These are phyloP conservation scores for Sphaerosporella brunnea DNA, from an alignment of 495 filamentous ascomycete genomes.

Conservation along the genomic window DNA sequence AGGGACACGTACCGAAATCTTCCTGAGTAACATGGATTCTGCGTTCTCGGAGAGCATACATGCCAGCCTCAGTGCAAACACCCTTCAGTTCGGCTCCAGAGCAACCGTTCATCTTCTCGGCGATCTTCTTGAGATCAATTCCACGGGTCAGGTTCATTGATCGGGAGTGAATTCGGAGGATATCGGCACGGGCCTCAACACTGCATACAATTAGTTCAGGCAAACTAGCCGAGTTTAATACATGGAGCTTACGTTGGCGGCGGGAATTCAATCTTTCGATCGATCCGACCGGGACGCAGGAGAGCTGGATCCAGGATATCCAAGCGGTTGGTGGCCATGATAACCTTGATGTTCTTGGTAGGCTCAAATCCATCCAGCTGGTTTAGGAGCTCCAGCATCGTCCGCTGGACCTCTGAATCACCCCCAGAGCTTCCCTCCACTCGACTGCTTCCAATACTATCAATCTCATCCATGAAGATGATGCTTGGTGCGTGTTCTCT, in stretches of 20 bases:
- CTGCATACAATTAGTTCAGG: conserved; percentile 24
- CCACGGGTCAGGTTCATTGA: conserved; percentile 97
- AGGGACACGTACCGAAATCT: conserved; percentile 58
- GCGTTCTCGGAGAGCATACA: conserved; percentile 90
- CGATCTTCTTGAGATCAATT: conserved; percentile 95
- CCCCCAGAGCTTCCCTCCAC: conserved; percentile 89
- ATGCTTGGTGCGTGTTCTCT: conserved; percentile 97
- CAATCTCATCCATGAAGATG: conserved; percentile 99
- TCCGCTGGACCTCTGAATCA: conserved; percentile 97
- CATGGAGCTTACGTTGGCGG: conserved; percentile 52
- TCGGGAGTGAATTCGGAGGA: conserved; percentile 86
- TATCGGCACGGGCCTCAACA: conserved; percentile 92
- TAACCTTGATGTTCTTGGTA: conserved; percentile 99
- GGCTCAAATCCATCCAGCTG: conserved; percentile 98
- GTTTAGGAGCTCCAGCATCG: conserved; percentile 97
- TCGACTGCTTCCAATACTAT: conserved; percentile 91
- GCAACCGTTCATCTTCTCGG: conserved; percentile 99
- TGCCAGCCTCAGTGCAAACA: conserved; percentile 97
- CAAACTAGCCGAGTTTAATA: not conserved
- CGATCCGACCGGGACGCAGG: conserved; percentile 84
- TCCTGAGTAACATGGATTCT: conserved; percentile 97
- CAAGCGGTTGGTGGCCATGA: conserved; percentile 97
- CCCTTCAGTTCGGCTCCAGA: conserved; percentile 84
- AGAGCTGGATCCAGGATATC: conserved; percentile 94
- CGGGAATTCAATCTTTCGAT: conserved; percentile 98